Percentiles rank a stretch among this genome's conserved stretches.
Conservation (phyloP, 2,329 filamentous ascomycete species). For the Colletotrichum spinosum region DNA sequence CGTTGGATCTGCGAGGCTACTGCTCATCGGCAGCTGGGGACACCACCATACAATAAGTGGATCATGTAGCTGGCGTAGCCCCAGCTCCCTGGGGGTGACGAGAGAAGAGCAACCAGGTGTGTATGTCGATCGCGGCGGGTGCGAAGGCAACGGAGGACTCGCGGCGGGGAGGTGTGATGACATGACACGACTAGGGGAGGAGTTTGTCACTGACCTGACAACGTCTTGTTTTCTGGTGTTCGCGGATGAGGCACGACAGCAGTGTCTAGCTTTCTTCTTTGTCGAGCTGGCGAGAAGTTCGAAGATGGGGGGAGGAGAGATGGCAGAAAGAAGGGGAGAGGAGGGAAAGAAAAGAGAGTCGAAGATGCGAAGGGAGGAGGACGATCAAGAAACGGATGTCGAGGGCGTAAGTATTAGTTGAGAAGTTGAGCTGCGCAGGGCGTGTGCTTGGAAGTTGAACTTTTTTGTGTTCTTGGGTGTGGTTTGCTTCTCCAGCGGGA, state of each 20-base stretch:
- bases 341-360: slow-evolving; percentile 31
- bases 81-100: slow-evolving; percentile 32
- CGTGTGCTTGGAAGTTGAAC: slow-evolving; percentile 16
- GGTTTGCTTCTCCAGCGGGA: slow-evolving; percentile 30
- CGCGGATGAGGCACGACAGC: slow-evolving; percentile 28
- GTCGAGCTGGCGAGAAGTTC: slow-evolving; percentile 24
- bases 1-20: slow-evolving; percentile 41
- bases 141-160: slow-evolving; percentile 24
- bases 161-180: slow-evolving; percentile 27
- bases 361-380: slow-evolving; percentile 28
- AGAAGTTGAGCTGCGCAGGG: slow-evolving; percentile 28
- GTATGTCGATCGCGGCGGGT: slow-evolving; percentile 27
- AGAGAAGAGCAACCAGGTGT: slow-evolving; percentile 16
- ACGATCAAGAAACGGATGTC: slow-evolving; percentile 26
- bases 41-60: slow-evolving; percentile 43
- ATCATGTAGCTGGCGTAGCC: slow-evolving; percentile 34
- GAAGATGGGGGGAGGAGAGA: slow-evolving; percentile 8
- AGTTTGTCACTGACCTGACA: slow-evolving; percentile 33
- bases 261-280: slow-evolving; percentile 34
- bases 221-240: slow-evolving; percentile 12
- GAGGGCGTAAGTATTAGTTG: slow-evolving; percentile 28
- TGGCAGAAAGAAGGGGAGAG: slow-evolving; percentile 12
- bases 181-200: slow-evolving; percentile 16
- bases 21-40: slow-evolving; percentile 39
- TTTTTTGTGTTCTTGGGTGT: not conserved